A percentile compares a stretch with the other conserved stretches of the same genome.
Evolutionary conservation across 345 rosid genomes (phyloP).

Genomic region (Salix arbutifolia): DNA sequence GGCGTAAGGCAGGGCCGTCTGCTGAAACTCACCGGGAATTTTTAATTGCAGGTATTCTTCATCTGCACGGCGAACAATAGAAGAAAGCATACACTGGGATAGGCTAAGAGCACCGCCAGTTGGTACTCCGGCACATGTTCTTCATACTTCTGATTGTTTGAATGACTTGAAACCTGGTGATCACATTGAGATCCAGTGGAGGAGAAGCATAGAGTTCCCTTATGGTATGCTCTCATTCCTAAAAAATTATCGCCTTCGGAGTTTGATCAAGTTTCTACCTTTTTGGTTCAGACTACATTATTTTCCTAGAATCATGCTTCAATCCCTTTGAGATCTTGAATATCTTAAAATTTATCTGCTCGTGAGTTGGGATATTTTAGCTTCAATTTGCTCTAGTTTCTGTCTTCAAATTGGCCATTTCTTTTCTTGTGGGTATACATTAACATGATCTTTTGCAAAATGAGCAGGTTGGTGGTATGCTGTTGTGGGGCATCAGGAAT

Average conservation of each 20-base stretch:
- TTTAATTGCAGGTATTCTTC: slow-evolving; percentile 66
- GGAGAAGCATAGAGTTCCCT: slow-evolving; percentile 79
- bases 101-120: slow-evolving; percentile 72
- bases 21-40: neutral
- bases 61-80: slow-evolving; percentile 63
- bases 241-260: neutral
- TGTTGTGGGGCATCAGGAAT: slow-evolving; percentile 76
- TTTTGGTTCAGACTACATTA: neutral
- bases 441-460: neutral
- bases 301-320: neutral
- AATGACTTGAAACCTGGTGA: slow-evolving; percentile 73
- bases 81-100: slow-evolving; percentile 66
- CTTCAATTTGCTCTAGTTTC: neutral
- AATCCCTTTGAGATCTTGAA: neutral
- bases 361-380: too few species aligned
- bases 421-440: neutral
- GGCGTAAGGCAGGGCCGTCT: neutral
- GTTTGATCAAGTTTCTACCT: neutral
- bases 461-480: slow-evolving; percentile 97
- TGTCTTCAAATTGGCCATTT: neutral
- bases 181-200: slow-evolving; percentile 94
- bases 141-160: slow-evolving; percentile 61
- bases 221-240: slow-evolving; percentile 37
- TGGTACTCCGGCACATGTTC: slow-evolving; percentile 64
- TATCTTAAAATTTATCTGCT: neutral